Conservation (phyloP, 176 grass and related monocot species). For the Carex parvula region DNA sequence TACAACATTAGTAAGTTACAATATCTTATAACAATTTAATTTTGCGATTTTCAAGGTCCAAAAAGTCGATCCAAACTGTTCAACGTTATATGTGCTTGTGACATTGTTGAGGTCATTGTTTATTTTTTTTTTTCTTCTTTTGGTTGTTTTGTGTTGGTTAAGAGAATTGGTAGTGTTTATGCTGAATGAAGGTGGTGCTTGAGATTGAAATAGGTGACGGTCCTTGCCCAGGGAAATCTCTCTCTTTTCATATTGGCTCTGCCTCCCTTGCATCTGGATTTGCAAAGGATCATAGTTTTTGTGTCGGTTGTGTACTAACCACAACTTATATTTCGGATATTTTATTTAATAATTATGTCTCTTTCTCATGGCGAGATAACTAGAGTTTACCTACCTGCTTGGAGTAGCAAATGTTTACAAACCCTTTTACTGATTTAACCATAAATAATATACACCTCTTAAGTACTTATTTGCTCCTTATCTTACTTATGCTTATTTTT, state of each 20-base stretch:
- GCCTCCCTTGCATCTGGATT: neutral
- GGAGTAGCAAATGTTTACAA: neutral
- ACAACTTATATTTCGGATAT: neutral
- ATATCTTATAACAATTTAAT: no score
- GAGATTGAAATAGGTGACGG: neutral
- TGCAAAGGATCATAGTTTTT: slow-evolving; percentile 14
- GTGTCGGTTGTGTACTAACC: neutral
- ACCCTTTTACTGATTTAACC: neutral
- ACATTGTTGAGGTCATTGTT: no score
- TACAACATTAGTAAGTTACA: no score
- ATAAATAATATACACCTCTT: neutral
- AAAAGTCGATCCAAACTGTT: no score
- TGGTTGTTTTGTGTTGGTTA: neutral
- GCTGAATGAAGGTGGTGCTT: neutral
- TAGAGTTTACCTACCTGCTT: neutral
- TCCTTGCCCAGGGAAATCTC: slow-evolving; percentile 19
- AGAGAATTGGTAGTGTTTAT: neutral
- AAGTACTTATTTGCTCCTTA: neutral
- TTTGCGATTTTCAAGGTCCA: no score
- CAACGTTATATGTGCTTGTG: no score
- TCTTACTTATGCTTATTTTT: neutral
- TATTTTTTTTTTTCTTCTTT: no score
- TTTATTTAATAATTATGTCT: slow-evolving; percentile 1
- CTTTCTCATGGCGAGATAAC: neutral
- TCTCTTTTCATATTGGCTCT: slow-evolving; percentile 5